A percentile compares a stretch with the other conserved stretches of the same genome.
Evolutionary conservation across 306 rosid species (phyloP).

Genomic region (Dalbergia cochinchinensis): DNA sequence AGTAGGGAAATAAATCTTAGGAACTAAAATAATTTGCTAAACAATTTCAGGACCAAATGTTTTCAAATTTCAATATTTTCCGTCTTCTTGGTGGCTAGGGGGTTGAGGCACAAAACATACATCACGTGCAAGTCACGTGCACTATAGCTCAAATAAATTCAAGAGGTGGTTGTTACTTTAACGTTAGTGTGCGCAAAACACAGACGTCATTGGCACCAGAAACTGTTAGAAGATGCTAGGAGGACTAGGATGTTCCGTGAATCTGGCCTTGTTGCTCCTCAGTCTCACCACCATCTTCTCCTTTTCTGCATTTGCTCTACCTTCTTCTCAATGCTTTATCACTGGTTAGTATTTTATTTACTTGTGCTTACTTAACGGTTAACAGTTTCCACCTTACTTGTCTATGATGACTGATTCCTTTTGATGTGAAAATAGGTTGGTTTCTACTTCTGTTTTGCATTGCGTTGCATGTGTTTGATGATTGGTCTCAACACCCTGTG

Average conservation of each 20-base stretch:
- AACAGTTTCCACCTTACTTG: neutral
- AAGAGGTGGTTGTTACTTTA: neutral
- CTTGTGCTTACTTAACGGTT: neutral
- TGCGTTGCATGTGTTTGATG: slow-evolving; percentile 37
- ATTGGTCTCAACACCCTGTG: neutral
- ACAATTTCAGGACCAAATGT: no score
- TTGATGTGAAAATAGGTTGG: neutral
- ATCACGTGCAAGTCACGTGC: neutral
- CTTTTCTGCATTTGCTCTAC: slow-evolving; percentile 54
- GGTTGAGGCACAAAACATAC: neutral
- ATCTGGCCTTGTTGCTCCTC: slow-evolving; percentile 9
- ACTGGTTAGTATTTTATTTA: slow-evolving; percentile 46
- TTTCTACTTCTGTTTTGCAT: slow-evolving; percentile 4
- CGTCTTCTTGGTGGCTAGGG: no score
- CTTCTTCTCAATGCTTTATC: slow-evolving; percentile 78
- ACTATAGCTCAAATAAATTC: neutral
- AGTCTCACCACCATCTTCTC: slow-evolving; percentile 45
- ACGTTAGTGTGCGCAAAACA: neutral
- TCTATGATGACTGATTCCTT: neutral
- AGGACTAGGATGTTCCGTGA: slow-evolving; percentile 32
- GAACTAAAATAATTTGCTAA: no score
- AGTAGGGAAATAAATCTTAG: no score
- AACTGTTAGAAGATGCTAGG: slow-evolving; percentile 59
- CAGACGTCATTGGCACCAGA: neutral
- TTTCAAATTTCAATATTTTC: no score